Evolutionary conservation across 2,329 filamentous ascomycete genomes (phyloP).

Genomic region (Seiridium cupressi): DNA sequence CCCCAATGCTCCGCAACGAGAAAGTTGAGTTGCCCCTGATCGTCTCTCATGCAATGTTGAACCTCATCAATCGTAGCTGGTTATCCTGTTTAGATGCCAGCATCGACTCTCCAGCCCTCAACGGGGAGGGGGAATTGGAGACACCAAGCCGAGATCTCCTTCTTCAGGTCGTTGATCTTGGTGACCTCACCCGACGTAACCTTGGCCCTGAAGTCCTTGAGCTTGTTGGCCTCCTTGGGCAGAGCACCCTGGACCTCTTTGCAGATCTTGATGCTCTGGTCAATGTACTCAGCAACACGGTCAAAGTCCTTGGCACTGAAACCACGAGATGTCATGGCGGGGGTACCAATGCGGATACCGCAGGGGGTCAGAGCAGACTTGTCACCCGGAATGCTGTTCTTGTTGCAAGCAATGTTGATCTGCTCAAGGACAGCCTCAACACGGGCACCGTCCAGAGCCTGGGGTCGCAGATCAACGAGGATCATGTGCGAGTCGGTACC

Average conservation of each 20-base stretch:
- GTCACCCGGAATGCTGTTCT: constrained; percentile 97
- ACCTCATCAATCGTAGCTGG: constrained; percentile 14
- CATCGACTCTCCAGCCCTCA: constrained; percentile 65
- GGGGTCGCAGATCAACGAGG: constrained; percentile 86
- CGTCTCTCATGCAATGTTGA: constrained; percentile 24
- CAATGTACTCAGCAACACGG: constrained; percentile 86
- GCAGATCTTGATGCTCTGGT: constrained; percentile 83
- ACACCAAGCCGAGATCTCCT: constrained; percentile 89
- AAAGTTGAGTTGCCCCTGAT: constrained; percentile 30
- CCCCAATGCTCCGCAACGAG: constrained; percentile 18
- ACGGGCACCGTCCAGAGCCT: constrained; percentile 85
- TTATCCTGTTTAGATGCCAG: constrained; percentile 47
- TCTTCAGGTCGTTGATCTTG: constrained; percentile 81
- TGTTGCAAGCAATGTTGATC: constrained; percentile 99
- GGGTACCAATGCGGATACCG: constrained; percentile 93
- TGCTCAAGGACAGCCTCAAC: constrained; percentile 95
- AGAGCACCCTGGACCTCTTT: constrained; percentile 81
- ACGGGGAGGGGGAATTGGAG: constrained; percentile 89
- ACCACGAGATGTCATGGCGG: constrained; percentile 95
- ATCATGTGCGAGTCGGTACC: constrained; percentile 99
- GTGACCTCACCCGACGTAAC: constrained; percentile 74
- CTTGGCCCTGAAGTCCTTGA: constrained; percentile 98
- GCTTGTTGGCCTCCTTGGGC: constrained; percentile 97
- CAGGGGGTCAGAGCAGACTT: constrained; percentile 93
- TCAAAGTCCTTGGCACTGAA: constrained; percentile 92